Percentiles rank a stretch among this genome's conserved stretches.
These are phyloP conservation scores for Aciculoconidium aculeatum DNA, from an alignment of 805 yeast genomes.

Conservation along the genomic window DNA sequence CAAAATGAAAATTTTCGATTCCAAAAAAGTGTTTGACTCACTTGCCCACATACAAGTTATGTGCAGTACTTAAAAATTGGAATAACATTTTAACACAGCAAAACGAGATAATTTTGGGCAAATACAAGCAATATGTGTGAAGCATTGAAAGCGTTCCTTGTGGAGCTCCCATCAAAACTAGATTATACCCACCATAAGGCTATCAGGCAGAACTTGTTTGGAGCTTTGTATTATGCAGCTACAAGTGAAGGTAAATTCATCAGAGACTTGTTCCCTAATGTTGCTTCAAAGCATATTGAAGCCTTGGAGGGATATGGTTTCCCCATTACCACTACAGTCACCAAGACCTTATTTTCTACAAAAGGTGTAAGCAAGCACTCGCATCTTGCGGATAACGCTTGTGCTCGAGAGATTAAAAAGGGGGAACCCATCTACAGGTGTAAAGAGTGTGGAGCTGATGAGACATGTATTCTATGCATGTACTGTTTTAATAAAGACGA, in stretches of 20 bases:
- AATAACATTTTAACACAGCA: no score
- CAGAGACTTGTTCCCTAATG: constrained; percentile 10
- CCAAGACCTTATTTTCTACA: background rate
- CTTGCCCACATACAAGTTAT: no score
- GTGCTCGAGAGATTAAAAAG: constrained; percentile 56
- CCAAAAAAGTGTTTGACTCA: no score
- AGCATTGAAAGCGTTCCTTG: constrained; percentile 20
- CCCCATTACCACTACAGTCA: constrained; percentile 1
- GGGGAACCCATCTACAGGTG: constrained; percentile 72
- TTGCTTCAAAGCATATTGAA: constrained; percentile 1
- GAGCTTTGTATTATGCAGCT: constrained; percentile 25
- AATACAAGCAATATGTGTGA: constrained; percentile 14
- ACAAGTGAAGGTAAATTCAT: constrained; percentile 12
- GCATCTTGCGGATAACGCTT: constrained; percentile 57
- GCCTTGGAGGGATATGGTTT: background rate
- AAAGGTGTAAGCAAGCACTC: constrained; percentile 12
- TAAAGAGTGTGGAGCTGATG: constrained; percentile 70
- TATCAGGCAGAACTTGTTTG: constrained; percentile 18
- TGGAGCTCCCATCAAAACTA: constrained; percentile 18
- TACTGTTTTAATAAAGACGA: constrained; percentile 67
- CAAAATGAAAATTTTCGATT: constrained; percentile 1
- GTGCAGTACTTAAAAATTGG: no score
- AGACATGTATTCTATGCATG: constrained; percentile 71
- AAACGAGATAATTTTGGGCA: no score
- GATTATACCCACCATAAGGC: constrained; percentile 10